phyloP scores from a whole-genome alignment of 306 rosid genomes.

The Begonia fuchsioides region DNA sequence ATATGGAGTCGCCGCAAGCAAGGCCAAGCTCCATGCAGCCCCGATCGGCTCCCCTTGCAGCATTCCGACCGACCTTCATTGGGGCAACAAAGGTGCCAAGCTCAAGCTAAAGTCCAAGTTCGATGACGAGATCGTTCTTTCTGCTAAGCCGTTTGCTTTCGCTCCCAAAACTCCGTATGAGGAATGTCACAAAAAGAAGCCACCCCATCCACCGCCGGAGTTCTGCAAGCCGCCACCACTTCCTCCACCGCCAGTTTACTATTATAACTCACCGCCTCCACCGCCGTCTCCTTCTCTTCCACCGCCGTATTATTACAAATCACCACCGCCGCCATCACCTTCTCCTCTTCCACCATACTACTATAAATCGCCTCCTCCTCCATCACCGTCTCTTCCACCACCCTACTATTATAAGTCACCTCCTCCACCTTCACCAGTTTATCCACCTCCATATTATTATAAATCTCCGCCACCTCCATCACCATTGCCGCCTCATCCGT shows the following conservation, averaged over 20 bases:
- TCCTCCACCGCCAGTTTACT: conserved; percentile 6
- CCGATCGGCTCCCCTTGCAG: conserved; percentile 63
- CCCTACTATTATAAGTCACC: no score
- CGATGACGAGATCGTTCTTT: conserved; percentile 55
- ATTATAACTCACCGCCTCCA: no score
- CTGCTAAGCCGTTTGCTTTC: conserved; percentile 69
- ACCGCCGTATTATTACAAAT: no score
- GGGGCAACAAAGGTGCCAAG: conserved; percentile 40
- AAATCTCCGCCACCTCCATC: no score
- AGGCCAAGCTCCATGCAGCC: conserved; percentile 60
- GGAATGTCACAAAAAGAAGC: conserved; percentile 44
- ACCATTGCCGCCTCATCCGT: no score
- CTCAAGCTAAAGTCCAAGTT: conserved; percentile 60
- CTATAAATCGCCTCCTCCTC: no score
- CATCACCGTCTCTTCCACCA: no score
- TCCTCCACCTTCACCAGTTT: no score
- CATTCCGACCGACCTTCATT: conserved; percentile 51
- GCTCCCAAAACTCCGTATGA: conserved; percentile 55
- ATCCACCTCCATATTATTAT: no score
- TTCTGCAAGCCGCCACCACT: conserved; percentile 30
- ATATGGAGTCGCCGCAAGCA: conserved; percentile 56
- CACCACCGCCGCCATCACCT: no score
- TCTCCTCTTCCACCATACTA: no score
- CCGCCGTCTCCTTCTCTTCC: conserved; percentile 7
- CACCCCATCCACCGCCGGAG: conserved; percentile 52